These are phyloP conservation scores for Neonectria faginata DNA, from an alignment of 2,329 filamentous ascomycete species.

Conservation along the genomic window DNA sequence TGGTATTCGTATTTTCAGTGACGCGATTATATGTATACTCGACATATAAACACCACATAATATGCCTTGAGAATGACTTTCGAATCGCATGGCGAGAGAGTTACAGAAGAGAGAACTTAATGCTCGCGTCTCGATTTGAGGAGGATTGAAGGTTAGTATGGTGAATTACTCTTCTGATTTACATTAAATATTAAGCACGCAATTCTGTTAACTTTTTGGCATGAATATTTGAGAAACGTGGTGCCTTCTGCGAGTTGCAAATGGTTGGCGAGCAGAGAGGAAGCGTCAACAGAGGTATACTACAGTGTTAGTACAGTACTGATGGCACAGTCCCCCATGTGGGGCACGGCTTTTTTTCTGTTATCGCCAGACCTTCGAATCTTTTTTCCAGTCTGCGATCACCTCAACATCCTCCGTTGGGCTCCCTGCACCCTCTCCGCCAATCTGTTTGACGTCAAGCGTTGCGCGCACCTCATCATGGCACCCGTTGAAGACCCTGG, in stretches of 20 bases:
- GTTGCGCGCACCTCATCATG: conserved; percentile 39
- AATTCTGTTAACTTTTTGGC: neutral
- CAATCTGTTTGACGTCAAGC: neutral
- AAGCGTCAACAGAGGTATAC: neutral
- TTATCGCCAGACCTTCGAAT: conserved; percentile 21
- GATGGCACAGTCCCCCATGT: conserved; percentile 31
- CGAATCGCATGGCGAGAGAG: neutral
- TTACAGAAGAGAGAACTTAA: neutral
- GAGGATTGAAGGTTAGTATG: neutral
- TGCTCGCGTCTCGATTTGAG: neutral
- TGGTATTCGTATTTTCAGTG: neutral
- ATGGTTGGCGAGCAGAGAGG: neutral
- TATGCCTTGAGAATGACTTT: neutral
- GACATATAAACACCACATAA: neutral
- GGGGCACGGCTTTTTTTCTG: conserved; percentile 41
- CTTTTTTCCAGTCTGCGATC: conserved; percentile 5
- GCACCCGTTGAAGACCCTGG: conserved; percentile 39
- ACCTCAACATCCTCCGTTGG: conserved; percentile 1
- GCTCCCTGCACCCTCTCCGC: neutral
- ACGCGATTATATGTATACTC: neutral
- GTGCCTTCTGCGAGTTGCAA: no score
- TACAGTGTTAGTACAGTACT: neutral
- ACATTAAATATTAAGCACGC: neutral
- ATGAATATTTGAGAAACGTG: neutral
- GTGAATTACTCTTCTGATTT: neutral